phyloP scores from a whole-genome alignment of 169 alveolate genomes.

The Pseudocohnilembus persalinus region DNA sequence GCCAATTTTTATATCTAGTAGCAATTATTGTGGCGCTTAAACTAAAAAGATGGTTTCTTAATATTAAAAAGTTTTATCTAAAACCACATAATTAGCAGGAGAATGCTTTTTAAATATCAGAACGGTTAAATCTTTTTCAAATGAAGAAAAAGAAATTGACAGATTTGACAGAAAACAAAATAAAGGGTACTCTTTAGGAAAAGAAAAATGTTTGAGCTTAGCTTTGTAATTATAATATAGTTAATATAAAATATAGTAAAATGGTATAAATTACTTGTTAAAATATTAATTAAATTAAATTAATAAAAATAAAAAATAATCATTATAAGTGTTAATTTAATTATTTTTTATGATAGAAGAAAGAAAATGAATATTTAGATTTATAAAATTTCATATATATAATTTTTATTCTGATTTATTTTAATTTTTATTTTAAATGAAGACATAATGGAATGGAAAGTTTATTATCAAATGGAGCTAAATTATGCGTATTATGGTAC shows the following conservation, averaged over 20 bases:
- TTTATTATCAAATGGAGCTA: slow-evolving; percentile 27
- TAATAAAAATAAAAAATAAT: too few relatives aligned
- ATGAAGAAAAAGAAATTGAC: slow-evolving; percentile 34
- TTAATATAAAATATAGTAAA: too few relatives aligned
- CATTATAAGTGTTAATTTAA: too few relatives aligned
- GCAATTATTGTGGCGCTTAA: slow-evolving; percentile 19
- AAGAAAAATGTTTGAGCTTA: slow-evolving; percentile 1
- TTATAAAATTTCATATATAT: too few relatives aligned
- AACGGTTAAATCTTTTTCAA: slow-evolving; percentile 44
- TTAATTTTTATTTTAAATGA: neutral
- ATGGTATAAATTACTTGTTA: too few relatives aligned
- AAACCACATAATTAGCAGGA: slow-evolving; percentile 23
- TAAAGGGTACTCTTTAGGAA: slow-evolving; percentile 13
- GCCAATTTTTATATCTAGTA: slow-evolving; percentile 23
- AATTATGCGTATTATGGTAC: slow-evolving; percentile 30
- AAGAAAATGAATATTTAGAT: too few relatives aligned
- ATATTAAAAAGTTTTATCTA: slow-evolving; percentile 32
- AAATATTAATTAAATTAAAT: too few relatives aligned
- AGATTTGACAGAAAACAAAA: slow-evolving; percentile 20
- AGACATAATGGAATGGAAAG: slow-evolving; percentile 20
- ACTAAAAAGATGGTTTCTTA: slow-evolving; percentile 27
- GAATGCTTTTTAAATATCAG: slow-evolving; percentile 34
- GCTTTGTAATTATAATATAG: too few relatives aligned
- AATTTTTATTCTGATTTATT: too few relatives aligned
- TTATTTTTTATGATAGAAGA: too few relatives aligned